Percentiles rank a stretch among this genome's conserved stretches.
These are phyloP conservation scores for Ramularia collo-cygni DNA, from an alignment of 2,329 filamentous ascomycete genomes.

Conservation along the genomic window DNA sequence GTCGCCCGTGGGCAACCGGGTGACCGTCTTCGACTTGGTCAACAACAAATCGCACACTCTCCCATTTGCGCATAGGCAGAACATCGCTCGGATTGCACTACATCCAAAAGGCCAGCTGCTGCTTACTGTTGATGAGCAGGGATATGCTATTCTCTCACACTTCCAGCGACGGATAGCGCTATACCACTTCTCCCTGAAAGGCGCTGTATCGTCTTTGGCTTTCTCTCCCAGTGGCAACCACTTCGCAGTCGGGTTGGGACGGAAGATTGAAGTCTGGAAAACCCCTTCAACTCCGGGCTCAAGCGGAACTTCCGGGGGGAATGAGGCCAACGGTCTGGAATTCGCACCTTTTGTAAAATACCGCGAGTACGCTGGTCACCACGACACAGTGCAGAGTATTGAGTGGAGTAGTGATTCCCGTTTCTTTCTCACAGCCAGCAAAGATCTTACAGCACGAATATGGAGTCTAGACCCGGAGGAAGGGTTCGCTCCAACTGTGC, in stretches of 20 bases:
- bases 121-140: conserved; percentile 89
- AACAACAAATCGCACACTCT: conserved; percentile 87
- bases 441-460: conserved; percentile 86
- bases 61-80: conserved; percentile 86
- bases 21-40: conserved; percentile 92
- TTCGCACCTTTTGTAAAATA: conserved; percentile 93
- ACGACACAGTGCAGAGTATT: conserved; percentile 76
- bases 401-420: conserved; percentile 95
- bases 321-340: conserved; percentile 75
- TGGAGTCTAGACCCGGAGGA: conserved; percentile 88
- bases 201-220: conserved; percentile 71
- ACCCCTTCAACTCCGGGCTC: conserved; percentile 72
- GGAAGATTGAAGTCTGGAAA: conserved; percentile 91
- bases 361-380: conserved; percentile 79
- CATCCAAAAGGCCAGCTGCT: conserved; percentile 87
- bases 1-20: conserved; percentile 92
- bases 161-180: conserved; percentile 77
- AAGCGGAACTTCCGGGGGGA: conserved; percentile 41
- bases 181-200: conserved; percentile 92
- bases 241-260: conserved; percentile 82
- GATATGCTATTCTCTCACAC: conserved; percentile 87
- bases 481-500: conserved; percentile 79
- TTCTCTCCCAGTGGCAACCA: conserved; percentile 88
- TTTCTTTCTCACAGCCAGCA: conserved; percentile 88
- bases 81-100: conserved; percentile 81